These are phyloP conservation scores for Parsonsia alboflavescens DNA, from an alignment of 257 asterid species.

Conservation along the genomic window DNA sequence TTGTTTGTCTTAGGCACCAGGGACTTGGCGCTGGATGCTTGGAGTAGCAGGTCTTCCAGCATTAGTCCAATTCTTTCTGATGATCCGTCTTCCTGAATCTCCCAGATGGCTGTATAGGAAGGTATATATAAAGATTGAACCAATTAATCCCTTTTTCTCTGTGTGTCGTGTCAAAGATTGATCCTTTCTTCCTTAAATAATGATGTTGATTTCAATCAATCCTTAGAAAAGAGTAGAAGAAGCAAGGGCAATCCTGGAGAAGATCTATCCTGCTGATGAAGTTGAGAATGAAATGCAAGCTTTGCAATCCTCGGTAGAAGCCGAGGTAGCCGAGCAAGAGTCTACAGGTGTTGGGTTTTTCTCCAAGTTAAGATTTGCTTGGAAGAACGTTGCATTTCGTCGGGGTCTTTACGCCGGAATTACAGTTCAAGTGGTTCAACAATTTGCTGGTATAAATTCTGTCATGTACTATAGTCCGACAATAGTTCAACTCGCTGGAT, in stretches of 20 bases:
- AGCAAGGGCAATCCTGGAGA: constrained; percentile 60
- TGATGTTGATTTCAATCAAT: background rate
- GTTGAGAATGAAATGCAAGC: constrained; percentile 69
- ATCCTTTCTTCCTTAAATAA: too few relatives aligned
- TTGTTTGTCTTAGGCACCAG: constrained; percentile 32
- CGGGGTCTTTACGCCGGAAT: constrained; percentile 78
- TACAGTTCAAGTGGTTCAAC: constrained; percentile 78
- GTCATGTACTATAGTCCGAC: constrained; percentile 95
- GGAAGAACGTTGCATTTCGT: constrained; percentile 53
- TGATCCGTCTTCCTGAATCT: constrained; percentile 78
- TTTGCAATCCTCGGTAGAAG: constrained; percentile 48
- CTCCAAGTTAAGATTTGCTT: constrained; percentile 37
- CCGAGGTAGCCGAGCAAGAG: constrained; percentile 48
- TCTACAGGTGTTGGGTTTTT: constrained; percentile 22
- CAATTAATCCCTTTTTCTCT: too few relatives aligned
- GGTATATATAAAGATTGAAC: constrained; percentile 29
- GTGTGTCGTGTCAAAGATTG: too few relatives aligned
- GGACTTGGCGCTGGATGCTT: constrained; percentile 96
- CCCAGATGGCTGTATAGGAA: constrained; percentile 77
- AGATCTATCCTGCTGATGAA: constrained; percentile 63
- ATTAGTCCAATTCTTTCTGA: constrained; percentile 47
- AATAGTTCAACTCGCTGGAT: constrained; percentile 74
- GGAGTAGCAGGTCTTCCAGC: constrained; percentile 83
- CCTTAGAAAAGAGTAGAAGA: constrained; percentile 54
- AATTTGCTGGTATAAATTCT: constrained; percentile 75